Percentiles rank a stretch among this genome's conserved stretches.
phyloP scores from a whole-genome alignment of 345 rosid species.

The Salix udensis region DNA sequence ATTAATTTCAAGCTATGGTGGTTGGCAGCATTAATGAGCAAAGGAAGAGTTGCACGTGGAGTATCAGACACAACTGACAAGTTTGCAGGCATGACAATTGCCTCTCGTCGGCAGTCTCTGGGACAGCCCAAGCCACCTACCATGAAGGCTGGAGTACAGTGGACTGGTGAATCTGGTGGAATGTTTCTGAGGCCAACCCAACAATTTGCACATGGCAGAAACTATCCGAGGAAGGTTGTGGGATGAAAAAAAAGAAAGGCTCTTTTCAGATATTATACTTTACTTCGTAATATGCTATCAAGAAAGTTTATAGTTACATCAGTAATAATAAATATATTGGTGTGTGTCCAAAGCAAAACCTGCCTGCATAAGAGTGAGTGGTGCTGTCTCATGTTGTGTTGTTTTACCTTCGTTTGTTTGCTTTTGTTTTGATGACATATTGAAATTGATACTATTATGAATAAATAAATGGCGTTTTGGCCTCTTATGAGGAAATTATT shows the following conservation, averaged over 20 bases:
- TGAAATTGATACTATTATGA: too few species aligned
- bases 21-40: slow-evolving; percentile 34
- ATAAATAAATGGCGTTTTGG: too few species aligned
- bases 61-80: slow-evolving; percentile 48
- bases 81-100: slow-evolving; percentile 46
- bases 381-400: too few species aligned
- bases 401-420: too few species aligned
- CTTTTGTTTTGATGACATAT: too few species aligned
- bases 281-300: neutral
- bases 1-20: too few species aligned
- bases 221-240: slow-evolving; percentile 45
- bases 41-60: slow-evolving; percentile 36
- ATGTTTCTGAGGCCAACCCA: slow-evolving; percentile 48
- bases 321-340: too few species aligned
- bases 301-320: too few species aligned
- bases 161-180: slow-evolving; percentile 50
- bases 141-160: slow-evolving; percentile 74
- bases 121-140: slow-evolving; percentile 40
- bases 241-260: slow-evolving; percentile 32
- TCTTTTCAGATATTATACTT: neutral
- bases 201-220: slow-evolving; percentile 40
- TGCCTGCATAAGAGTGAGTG: too few species aligned
- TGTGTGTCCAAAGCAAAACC: too few species aligned
- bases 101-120: slow-evolving; percentile 32
- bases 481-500: too few species aligned